A percentile compares a stretch with the other conserved stretches of the same genome.
Evolutionary conservation across 805 yeast genomes (phyloP).

Genomic region (Zygosaccharomyces rouxii): DNA sequence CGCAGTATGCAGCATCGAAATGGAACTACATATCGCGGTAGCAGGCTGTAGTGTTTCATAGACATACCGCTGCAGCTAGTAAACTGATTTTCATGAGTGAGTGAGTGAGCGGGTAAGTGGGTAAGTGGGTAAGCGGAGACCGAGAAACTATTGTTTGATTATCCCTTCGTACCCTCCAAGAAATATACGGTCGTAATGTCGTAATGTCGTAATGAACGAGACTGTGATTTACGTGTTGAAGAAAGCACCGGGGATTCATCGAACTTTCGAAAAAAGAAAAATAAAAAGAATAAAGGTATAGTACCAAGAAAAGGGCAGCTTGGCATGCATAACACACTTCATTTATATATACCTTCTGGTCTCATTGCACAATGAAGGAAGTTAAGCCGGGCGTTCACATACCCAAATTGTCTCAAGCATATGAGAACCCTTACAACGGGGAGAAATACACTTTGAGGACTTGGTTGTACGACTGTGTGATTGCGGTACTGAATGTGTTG

Average conservation of each 20-base stretch:
- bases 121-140: no score
- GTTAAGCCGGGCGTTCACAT: conserved; percentile 22
- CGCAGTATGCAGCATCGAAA: no score
- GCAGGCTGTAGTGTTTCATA: no score
- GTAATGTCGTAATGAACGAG: background rate
- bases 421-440: conserved; percentile 30
- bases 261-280: background rate
- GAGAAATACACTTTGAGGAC: conserved; percentile 20
- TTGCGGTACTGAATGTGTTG: conserved; percentile 28
- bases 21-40: no score
- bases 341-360: background rate
- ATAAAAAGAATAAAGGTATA: background rate
- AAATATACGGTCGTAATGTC: no score
- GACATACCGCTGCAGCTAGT: no score
- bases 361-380: background rate
- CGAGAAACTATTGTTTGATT: no score
- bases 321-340: background rate
- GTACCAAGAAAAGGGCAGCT: background rate
- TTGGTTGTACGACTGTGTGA: conserved; percentile 31
- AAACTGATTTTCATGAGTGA: no score
- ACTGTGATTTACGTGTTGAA: conserved; percentile 1
- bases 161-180: background rate
- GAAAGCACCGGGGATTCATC: background rate
- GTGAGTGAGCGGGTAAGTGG: no score
- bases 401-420: conserved; percentile 18